Conservation (phyloP, 441 rosid species). For the Hura crepitans region DNA sequence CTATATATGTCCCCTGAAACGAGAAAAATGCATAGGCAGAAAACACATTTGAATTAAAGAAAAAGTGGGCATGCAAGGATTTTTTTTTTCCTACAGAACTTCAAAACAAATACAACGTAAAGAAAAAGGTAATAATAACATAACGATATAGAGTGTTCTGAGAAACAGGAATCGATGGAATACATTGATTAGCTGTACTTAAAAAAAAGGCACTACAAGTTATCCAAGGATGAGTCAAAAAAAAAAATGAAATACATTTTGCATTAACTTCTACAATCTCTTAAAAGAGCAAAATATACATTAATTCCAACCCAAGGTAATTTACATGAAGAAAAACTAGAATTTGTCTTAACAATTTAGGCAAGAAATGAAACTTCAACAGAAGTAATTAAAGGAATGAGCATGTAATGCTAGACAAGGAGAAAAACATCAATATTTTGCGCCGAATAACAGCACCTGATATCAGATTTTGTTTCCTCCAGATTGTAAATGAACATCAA, state of each 20-base stretch:
- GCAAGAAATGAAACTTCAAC: conserved; percentile 1
- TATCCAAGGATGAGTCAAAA: background rate
- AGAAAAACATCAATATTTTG: background rate
- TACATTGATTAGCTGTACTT: background rate
- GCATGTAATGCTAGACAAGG: background rate
- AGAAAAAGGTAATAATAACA: background rate
- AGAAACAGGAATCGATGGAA: background rate
- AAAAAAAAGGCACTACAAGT: background rate
- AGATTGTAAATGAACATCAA: background rate
- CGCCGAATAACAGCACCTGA: background rate
- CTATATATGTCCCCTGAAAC: background rate
- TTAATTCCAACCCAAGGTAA: background rate
- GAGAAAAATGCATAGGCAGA: background rate
- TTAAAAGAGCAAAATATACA: background rate
- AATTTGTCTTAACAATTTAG: background rate
- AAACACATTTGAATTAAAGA: background rate
- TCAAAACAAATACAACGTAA: background rate
- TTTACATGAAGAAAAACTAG: background rate
- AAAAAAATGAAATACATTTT: background rate
- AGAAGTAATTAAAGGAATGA: background rate
- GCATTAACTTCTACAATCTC: conserved; percentile 4
- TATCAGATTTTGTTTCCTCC: background rate
- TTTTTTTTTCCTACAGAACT: background rate
- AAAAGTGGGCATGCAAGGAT: background rate
- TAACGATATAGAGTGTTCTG: background rate